phyloP scores from a whole-genome alignment of 2,329 filamentous ascomycete genomes.

The Colletotrichum agaves region DNA sequence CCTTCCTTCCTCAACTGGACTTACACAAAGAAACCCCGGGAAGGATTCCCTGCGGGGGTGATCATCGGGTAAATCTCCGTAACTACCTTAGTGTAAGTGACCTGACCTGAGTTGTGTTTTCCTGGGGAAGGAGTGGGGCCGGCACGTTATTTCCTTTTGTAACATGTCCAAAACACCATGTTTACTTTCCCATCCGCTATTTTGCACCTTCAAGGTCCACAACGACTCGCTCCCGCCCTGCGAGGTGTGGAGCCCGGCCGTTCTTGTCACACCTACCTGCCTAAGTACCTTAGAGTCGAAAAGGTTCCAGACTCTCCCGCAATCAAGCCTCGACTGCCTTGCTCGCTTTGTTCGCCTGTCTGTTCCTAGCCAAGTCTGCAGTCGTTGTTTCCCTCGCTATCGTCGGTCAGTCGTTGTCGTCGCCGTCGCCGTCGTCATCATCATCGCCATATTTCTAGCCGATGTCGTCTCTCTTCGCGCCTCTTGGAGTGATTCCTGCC shows the following conservation, averaged over 20 bases:
- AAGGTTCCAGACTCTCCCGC: background rate
- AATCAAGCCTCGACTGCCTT: background rate
- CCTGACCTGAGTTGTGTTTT: background rate
- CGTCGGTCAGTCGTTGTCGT: background rate
- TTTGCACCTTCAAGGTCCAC: slow-evolving; percentile 13
- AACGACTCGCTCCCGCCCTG: background rate
- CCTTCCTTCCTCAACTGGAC: background rate
- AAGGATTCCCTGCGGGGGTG: background rate
- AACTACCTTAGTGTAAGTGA: no score
- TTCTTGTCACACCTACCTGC: slow-evolving; percentile 4
- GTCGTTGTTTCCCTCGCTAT: background rate
- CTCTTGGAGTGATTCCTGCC: no score
- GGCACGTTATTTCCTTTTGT: slow-evolving; percentile 25
- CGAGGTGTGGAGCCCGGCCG: background rate
- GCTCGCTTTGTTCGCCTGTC: background rate
- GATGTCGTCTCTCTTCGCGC: no score
- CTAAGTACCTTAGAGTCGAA: no score
- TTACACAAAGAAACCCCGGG: background rate
- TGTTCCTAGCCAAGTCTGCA: no score
- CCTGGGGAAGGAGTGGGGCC: slow-evolving; percentile 32
- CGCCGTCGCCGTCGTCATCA: background rate
- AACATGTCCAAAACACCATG: slow-evolving; percentile 35
- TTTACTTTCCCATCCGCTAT: slow-evolving; percentile 23
- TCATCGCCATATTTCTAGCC: no score
- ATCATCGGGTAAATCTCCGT: slow-evolving; percentile 29